Evolutionary conservation across 1,284 basidiomycete genomes (phyloP).

Genomic region (Inonotus obliquus): DNA sequence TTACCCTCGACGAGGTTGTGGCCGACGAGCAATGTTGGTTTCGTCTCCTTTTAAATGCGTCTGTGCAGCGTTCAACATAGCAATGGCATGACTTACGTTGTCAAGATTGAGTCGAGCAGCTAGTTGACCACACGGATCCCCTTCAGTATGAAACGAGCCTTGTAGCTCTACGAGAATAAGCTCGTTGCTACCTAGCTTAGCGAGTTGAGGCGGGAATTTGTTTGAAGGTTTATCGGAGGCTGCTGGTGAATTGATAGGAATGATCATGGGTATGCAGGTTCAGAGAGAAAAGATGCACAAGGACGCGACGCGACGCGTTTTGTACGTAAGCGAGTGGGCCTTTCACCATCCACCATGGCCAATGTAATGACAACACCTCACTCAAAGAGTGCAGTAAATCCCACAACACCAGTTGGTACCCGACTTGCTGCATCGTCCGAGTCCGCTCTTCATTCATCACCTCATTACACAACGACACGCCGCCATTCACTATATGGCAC

Average conservation of each 20-base stretch:
- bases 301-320: conserved; percentile 8
- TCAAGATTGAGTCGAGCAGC: conserved; percentile 60
- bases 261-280: conserved; percentile 38
- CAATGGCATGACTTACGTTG: conserved; percentile 29
- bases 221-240: conserved; percentile 29
- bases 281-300: not conserved
- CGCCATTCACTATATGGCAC: conserved; percentile 80
- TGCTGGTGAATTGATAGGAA: conserved; percentile 41
- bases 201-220: conserved; percentile 54
- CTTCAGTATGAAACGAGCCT: conserved; percentile 62
- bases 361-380: conserved; percentile 18
- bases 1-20: conserved; percentile 90
- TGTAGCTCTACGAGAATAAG: conserved; percentile 73
- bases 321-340: not conserved
- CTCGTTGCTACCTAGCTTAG: conserved; percentile 63
- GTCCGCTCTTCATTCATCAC: conserved; percentile 54
- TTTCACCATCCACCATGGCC: not conserved
- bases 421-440: conserved; percentile 8
- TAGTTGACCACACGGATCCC: conserved; percentile 47
- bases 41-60: conserved; percentile 44
- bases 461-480: conserved; percentile 72
- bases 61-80: not conserved
- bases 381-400: conserved; percentile 13
- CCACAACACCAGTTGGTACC: conserved; percentile 18
- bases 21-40: conserved; percentile 77